phyloP scores from a whole-genome alignment of 2,329 filamentous ascomycete genomes.

The Penicillium digitatum region DNA sequence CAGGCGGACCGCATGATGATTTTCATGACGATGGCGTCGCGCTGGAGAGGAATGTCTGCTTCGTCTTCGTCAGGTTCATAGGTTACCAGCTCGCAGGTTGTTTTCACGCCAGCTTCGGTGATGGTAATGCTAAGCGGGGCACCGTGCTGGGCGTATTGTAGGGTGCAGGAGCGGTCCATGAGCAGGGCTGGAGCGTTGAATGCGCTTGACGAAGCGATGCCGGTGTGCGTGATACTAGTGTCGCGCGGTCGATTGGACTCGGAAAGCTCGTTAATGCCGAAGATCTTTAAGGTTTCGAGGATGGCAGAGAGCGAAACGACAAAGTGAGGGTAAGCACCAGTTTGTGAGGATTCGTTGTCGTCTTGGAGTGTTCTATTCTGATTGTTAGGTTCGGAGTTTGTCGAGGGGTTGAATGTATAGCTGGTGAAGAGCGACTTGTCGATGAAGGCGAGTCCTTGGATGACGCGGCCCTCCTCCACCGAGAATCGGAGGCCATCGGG shows the following conservation, averaged over 20 bases:
- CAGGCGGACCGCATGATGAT: conserved; percentile 76
- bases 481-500: conserved; percentile 82
- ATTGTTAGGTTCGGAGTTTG: conserved; percentile 15
- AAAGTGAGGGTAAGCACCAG: conserved; percentile 61
- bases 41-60: conserved; percentile 72
- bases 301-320: conserved; percentile 82
- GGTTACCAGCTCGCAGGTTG: conserved; percentile 83
- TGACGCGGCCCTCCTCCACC: conserved; percentile 80
- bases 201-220: conserved; percentile 56
- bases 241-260: conserved; percentile 29
- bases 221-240: conserved; percentile 30
- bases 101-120: conserved; percentile 80
- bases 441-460: conserved; percentile 86
- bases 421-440: conserved; percentile 85
- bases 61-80: conserved; percentile 67
- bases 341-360: conserved; percentile 39
- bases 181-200: conserved; percentile 81
- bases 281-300: conserved; percentile 92
- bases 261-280: conserved; percentile 67
- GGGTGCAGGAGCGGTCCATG: conserved; percentile 77
- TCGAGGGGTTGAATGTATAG: conserved; percentile 63
- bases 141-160: conserved; percentile 71
- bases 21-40: conserved; percentile 76
- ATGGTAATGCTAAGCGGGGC: conserved; percentile 79
- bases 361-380: conserved; percentile 20